These are phyloP conservation scores for Teunomyces pallodes DNA, from an alignment of 805 yeast species.

Conservation along the genomic window DNA sequence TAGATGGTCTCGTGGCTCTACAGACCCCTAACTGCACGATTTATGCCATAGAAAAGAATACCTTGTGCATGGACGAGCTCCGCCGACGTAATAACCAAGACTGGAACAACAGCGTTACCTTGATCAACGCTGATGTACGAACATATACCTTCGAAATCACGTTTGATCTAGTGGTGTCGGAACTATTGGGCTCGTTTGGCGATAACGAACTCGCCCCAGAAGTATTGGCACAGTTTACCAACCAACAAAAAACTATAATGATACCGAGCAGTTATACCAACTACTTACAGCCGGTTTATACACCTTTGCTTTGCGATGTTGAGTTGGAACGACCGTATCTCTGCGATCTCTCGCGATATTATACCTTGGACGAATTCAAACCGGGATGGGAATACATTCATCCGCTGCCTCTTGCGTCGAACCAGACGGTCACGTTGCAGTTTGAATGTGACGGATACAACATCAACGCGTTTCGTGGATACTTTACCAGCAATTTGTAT, in stretches of 20 bases:
- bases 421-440: slow-evolving; percentile 37
- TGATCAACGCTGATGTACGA: slow-evolving; percentile 62
- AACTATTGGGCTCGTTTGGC: slow-evolving; percentile 86
- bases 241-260: slow-evolving; percentile 35
- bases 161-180: slow-evolving; percentile 69
- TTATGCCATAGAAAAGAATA: slow-evolving; percentile 72
- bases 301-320: slow-evolving; percentile 41
- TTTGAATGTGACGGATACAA: slow-evolving; percentile 46
- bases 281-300: slow-evolving; percentile 63
- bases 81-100: slow-evolving; percentile 44
- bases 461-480: slow-evolving; percentile 75
- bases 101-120: slow-evolving; percentile 54
- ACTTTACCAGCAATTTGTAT: slow-evolving; percentile 68
- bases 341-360: slow-evolving; percentile 14
- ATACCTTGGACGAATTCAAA: slow-evolving; percentile 35
- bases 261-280: slow-evolving; percentile 52
- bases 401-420: slow-evolving; percentile 33
- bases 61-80: slow-evolving; percentile 53
- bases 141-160: slow-evolving; percentile 14
- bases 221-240: slow-evolving; percentile 44
- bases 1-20: slow-evolving; percentile 38
- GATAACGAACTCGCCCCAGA: slow-evolving; percentile 92
- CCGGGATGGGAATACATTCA: slow-evolving; percentile 64
- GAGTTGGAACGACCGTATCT: slow-evolving; percentile 20
- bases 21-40: slow-evolving; percentile 14